These are phyloP conservation scores for Pyrenula massariospora DNA, from an alignment of 495 filamentous ascomycete species.

Conservation along the genomic window DNA sequence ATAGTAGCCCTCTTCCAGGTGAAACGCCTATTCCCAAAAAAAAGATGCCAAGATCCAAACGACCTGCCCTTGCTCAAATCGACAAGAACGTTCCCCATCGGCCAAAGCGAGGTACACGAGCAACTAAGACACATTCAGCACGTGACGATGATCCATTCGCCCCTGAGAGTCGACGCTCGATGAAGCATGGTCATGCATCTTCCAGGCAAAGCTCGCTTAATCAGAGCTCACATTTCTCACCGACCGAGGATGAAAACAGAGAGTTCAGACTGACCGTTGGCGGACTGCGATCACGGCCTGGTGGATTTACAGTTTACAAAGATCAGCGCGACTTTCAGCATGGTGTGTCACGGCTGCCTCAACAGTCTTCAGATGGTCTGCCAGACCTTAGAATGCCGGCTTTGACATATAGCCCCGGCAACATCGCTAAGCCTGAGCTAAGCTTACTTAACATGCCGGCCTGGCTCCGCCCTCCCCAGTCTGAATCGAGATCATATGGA, in stretches of 20 bases:
- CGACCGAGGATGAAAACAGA: constrained; percentile 13
- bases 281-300: constrained; percentile 10
- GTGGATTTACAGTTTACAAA: constrained; percentile 23
- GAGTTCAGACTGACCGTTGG: constrained; percentile 18
- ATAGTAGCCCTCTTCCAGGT: constrained; percentile 36
- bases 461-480: background rate
- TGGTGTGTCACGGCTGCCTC: background rate
- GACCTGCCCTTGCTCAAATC: constrained; percentile 13
- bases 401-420: background rate
- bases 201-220: background rate
- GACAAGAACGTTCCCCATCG: constrained; percentile 20
- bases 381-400: background rate
- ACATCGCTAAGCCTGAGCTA: background rate
- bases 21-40: constrained; percentile 32
- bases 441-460: background rate
- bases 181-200: background rate
- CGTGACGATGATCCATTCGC: background rate
- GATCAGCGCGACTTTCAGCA: constrained; percentile 12
- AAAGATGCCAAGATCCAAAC: constrained; percentile 9
- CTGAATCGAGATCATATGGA: background rate
- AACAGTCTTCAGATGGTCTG: background rate
- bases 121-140: background rate
- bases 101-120: background rate
- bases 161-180: background rate
- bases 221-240: constrained; percentile 1